Evolutionary conservation across 805 yeast genomes (phyloP).

Genomic region (Zygotorulaspora florentina): DNA sequence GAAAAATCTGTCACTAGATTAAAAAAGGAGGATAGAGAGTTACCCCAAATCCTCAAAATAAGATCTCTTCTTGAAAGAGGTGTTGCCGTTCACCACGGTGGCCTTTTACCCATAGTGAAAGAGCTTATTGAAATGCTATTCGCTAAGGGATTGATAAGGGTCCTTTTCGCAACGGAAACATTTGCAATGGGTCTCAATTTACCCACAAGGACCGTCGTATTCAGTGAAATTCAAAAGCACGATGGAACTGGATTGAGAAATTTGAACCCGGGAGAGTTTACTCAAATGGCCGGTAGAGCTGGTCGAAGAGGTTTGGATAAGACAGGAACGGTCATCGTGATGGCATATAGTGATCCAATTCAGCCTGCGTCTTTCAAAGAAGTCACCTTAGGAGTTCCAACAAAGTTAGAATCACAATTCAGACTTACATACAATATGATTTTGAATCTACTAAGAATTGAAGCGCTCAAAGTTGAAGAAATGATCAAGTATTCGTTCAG

Average conservation of each 20-base stretch:
- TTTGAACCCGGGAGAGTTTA: constrained; percentile 91
- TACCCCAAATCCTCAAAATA: constrained; percentile 84
- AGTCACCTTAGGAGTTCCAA: constrained; percentile 83
- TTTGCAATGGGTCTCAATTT: constrained; percentile 98
- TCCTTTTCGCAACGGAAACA: constrained; percentile 94
- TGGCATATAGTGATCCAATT: constrained; percentile 71
- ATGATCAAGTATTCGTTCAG: constrained; percentile 95
- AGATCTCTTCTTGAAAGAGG: constrained; percentile 85
- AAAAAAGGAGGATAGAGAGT: constrained; percentile 85
- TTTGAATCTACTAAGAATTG: constrained; percentile 82
- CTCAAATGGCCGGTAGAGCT: constrained; percentile 99
- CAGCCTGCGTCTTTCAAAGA: constrained; percentile 60
- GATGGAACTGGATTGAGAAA: constrained; percentile 83
- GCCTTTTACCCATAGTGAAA: constrained; percentile 85
- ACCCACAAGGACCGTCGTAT: constrained; percentile 95
- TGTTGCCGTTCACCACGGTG: constrained; percentile 95
- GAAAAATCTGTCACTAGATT: constrained; percentile 84
- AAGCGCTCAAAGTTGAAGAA: constrained; percentile 94
- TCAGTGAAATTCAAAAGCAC: constrained; percentile 79
- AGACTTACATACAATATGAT: constrained; percentile 95
- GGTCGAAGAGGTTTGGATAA: constrained; percentile 95
- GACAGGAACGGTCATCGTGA: constrained; percentile 90
- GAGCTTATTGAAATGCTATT: constrained; percentile 91
- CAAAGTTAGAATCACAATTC: constrained; percentile 86
- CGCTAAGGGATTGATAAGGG: constrained; percentile 80